phyloP scores from a whole-genome alignment of 169 alveolate genomes.

The Cryptosporidium tyzzeri region DNA sequence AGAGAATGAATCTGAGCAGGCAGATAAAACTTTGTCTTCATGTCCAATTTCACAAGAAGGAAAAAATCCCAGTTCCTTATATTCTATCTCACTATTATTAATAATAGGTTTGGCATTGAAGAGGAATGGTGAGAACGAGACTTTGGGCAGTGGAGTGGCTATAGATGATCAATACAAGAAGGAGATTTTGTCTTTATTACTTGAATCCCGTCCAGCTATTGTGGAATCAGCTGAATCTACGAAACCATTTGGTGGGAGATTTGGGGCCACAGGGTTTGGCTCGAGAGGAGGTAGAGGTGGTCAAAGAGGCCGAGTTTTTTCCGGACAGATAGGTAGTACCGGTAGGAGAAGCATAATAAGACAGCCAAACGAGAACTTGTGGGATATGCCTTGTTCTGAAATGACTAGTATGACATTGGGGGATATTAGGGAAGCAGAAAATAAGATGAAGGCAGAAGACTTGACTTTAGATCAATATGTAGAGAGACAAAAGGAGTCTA shows the following conservation, averaged over 20 bases:
- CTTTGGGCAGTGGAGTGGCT: neutral
- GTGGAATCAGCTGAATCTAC: constrained; percentile 16
- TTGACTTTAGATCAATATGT: constrained; percentile 68
- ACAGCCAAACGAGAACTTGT: constrained; percentile 37
- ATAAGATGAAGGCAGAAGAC: constrained; percentile 70
- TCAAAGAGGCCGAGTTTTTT: constrained; percentile 28
- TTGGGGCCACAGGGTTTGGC: constrained; percentile 53
- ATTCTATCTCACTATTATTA: constrained; percentile 25
- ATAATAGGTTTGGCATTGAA: constrained; percentile 20
- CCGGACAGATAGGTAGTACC: neutral
- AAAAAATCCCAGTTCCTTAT: neutral
- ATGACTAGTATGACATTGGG: constrained; percentile 63
- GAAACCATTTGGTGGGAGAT: constrained; percentile 53
- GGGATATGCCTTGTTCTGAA: constrained; percentile 75
- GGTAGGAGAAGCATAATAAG: constrained; percentile 54
- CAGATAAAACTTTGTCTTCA: neutral
- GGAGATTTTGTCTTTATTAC: neutral
- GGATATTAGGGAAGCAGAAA: constrained; percentile 70
- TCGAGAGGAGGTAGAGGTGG: constrained; percentile 41
- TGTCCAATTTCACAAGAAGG: neutral
- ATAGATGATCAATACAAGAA: constrained; percentile 14
- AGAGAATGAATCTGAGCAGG: neutral
- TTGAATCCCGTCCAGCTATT: constrained; percentile 37
- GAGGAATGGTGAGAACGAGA: neutral
- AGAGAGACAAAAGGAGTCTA: constrained; percentile 40